These are phyloP conservation scores for Carex pumila DNA, from an alignment of 176 grass and related monocot genomes.

Conservation along the genomic window DNA sequence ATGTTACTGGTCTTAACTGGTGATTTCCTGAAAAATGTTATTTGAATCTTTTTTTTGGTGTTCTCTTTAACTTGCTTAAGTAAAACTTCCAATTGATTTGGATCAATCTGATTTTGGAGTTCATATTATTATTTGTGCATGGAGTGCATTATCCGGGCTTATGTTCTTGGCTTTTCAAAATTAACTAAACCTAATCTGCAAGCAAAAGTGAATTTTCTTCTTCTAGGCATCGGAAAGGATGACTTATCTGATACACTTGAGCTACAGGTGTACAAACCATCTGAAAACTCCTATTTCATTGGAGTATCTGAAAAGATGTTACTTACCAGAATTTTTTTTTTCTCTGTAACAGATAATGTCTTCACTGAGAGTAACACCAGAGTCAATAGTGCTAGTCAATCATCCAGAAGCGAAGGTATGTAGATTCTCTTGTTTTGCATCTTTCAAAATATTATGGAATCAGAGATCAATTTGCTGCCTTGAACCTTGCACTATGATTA, in stretches of 20 bases:
- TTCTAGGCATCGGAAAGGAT: conserved; percentile 26
- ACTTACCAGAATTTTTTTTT: conserved; percentile 15
- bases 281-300: background rate
- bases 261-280: conserved; percentile 58
- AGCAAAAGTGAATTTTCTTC: conserved; percentile 33
- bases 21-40: background rate
- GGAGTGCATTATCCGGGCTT: conserved; percentile 71
- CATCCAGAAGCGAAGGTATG: conserved; percentile 80
- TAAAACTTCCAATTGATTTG: background rate
- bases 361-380: conserved; percentile 69
- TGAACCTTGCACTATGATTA: too few species aligned
- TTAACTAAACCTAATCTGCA: conserved; percentile 23
- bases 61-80: background rate
- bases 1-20: background rate
- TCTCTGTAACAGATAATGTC: conserved; percentile 64
- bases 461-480: too few species aligned
- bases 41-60: background rate
- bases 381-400: conserved; percentile 58
- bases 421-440: conserved; percentile 14
- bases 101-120: conserved; percentile 2
- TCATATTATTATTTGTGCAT: conserved; percentile 35
- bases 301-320: background rate
- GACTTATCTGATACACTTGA: conserved; percentile 68
- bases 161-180: conserved; percentile 41
- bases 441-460: background rate